Evolutionary conservation across 805 yeast genomes (phyloP), one percentile per base, ranked within the genome.

Genomic region (Ogataea henricii): DNA sequence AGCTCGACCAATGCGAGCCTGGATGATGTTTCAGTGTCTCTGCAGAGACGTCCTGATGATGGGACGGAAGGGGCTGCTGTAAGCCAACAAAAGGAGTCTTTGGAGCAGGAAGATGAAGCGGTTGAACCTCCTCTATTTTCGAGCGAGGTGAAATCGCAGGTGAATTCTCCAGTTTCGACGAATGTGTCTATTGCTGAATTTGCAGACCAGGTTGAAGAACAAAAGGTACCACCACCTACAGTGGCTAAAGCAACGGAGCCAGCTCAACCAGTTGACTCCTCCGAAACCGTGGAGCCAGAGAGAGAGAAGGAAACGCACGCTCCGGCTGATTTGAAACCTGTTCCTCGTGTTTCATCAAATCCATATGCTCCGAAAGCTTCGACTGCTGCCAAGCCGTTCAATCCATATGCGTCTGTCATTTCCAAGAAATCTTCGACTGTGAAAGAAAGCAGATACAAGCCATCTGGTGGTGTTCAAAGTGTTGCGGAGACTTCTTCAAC

Each of bases 371-470:
- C 49, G 32, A 37, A 38, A 14, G 18, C 47, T 36, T 14, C 44
- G 9, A 44, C 47, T 6, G 18, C 46, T 27, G 20, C 44, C n/a
- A 44, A 48, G 8, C 54, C 54, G 8, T 46, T 49, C 39, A 57
- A 58, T 42, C 62, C 64, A 3, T 60, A 58, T 45, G 59, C 62
- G 16, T 44, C 53, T 26, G 47, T 45, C 20, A 38, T 45, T 6
- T 13, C 45, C 32, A 53, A 40, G 33, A 52, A 51, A 25, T 12
- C 48, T 10, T 27, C 40, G 7, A 25, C 47, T 8, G 16, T 38
- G 2, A 48, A 33, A 25, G 46, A 46, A n/a, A 48, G 52, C 41
- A 47, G 44, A 23, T 55, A 53, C 45, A 34, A 46, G 33, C 58
- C 53, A 12, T 13, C 49, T 12, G 35, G 25, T 20, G 30, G 29